Conservation (phyloP, 805 yeast species). For the Starmerella apicola region DNA sequence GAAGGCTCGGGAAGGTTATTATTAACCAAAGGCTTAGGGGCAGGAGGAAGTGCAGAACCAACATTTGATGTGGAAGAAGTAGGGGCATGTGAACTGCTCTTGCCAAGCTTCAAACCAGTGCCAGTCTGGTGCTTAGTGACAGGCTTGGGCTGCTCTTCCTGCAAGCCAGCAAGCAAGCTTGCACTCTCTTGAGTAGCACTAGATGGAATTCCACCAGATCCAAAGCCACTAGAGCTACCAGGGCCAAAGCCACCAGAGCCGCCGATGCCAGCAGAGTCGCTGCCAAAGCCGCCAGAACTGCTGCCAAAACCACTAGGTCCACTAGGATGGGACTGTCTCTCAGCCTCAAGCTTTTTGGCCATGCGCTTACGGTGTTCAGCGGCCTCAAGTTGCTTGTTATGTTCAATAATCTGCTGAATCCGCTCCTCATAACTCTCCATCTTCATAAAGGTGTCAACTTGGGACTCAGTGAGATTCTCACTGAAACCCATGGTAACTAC, state of each 20-base stretch:
- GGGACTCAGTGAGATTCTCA: conserved; percentile 70
- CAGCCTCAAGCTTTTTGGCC: conserved; percentile 63
- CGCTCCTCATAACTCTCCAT: conserved; percentile 99
- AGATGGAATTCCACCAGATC: conserved; percentile 4
- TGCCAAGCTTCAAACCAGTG: conserved; percentile 71
- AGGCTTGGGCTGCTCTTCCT: background rate
- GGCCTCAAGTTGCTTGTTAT: conserved; percentile 94
- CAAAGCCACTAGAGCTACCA: conserved; percentile 4
- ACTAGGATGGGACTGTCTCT: conserved; percentile 36
- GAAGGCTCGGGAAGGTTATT: background rate
- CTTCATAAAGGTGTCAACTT: conserved; percentile 78
- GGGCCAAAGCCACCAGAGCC: conserved; percentile 3
- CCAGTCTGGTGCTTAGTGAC: conserved; percentile 29
- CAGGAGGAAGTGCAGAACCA: background rate
- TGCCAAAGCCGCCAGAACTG: conserved; percentile 11
- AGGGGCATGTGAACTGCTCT: no score
- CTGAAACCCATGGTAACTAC: conserved; percentile 79
- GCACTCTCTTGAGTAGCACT: background rate
- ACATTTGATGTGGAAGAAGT: background rate
- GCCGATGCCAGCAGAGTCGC: conserved; percentile 8
- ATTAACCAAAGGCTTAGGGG: background rate
- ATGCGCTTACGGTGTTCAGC: conserved; percentile 92
- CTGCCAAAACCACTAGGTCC: conserved; percentile 1
- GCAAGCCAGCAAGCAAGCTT: background rate
- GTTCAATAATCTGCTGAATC: conserved; percentile 93